Base-by-base conservation (phyloP, 2,329 filamentous ascomycete species). In the Aspergillus arachidicola region DNA sequence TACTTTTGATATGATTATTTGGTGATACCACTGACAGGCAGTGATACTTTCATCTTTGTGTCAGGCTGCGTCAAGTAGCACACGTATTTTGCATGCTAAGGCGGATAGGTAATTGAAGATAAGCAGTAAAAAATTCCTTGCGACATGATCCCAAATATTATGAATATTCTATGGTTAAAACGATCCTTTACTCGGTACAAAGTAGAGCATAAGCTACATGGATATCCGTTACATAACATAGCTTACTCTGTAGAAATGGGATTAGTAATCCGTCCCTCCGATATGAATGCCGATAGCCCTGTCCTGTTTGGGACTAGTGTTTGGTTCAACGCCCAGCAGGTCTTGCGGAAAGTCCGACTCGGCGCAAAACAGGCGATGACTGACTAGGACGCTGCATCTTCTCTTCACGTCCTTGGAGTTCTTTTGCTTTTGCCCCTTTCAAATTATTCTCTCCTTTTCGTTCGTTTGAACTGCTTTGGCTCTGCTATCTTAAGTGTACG, bases 341-440 rank as follows among this genome's bases (percentile, higher is more conserved):
- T 28, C 23, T 48, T 7, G 34, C 28, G 30, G 30, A 59, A 62
- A 59, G 63, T 66, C 67, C 65, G 65, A 67, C 61, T 59, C 65
- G 62, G 63, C 59, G 64, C 64, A 64, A 60, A 65, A 36, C 51
- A 41, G 28, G 14, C 34, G 34, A 36, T 36, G 34, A 36, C 34
- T 36, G 34, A 36, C 30, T 10, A 11, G 26, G 16, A 36, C 50
- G 59, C 56, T 59, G 62, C 63, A 62, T 55, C 65, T 63, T 57
- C 58, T 48, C 56, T 28, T 57, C 59, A 65, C 54, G 41, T 55
- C 43, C 32, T 34, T 51, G 48, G 48, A 34, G 48, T 32, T 51
- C 28, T 51, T 41, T 14, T 48, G 12, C 12, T 28, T 51, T 51
- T 51, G 7, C 28, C 19, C 16, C 28, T 26, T 60, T 41, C 9